A percentile compares a stretch with the other conserved stretches of the same genome.
Evolutionary conservation across 2,329 filamentous ascomycete genomes (phyloP).

Genomic region (Monosporascus sp.): DNA sequence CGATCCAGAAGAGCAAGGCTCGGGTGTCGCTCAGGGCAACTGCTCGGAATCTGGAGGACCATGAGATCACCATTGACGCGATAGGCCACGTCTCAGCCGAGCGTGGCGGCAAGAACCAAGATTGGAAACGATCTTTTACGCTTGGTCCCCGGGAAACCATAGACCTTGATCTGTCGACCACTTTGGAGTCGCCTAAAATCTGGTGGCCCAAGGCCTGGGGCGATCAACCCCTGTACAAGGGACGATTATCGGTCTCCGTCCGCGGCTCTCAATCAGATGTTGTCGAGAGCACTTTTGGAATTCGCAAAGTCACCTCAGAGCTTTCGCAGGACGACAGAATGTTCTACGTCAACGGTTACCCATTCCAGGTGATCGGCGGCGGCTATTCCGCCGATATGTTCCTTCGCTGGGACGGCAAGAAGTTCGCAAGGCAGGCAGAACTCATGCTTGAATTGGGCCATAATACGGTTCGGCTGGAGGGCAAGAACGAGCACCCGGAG

Average conservation of each 20-base stretch:
- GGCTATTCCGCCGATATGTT: conserved; percentile 60
- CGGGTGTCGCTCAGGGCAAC: conserved; percentile 33
- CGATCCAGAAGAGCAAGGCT: conserved; percentile 23
- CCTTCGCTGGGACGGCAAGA: conserved; percentile 47
- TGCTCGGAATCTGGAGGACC: conserved; percentile 35
- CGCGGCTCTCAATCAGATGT: conserved; percentile 27
- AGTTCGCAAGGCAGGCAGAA: conserved; percentile 43
- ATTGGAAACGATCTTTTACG: conserved; percentile 28
- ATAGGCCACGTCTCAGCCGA: conserved; percentile 30
- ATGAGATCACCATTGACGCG: conserved; percentile 32
- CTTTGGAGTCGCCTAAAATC: conserved; percentile 40
- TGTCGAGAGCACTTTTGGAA: conserved; percentile 39
- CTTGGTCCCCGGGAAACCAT: conserved; percentile 33
- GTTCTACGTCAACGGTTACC: conserved; percentile 51
- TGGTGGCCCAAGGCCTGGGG: conserved; percentile 63
- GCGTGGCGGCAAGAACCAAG: conserved; percentile 14
- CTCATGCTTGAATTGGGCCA: conserved; percentile 56
- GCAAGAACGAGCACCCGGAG: conserved; percentile 58
- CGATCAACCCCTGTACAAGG: conserved; percentile 45
- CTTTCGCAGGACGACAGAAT: conserved; percentile 47
- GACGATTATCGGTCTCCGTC: conserved; percentile 23
- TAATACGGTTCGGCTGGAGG: conserved; percentile 60
- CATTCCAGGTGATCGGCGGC: conserved; percentile 56
- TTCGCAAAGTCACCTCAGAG: conserved; percentile 47
- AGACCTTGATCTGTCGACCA: conserved; percentile 32